Evolutionary conservation across 2,329 filamentous ascomycete genomes (phyloP), one percentile per base, ranked within the genome.

Genomic region (Fusarium ramigenum): DNA sequence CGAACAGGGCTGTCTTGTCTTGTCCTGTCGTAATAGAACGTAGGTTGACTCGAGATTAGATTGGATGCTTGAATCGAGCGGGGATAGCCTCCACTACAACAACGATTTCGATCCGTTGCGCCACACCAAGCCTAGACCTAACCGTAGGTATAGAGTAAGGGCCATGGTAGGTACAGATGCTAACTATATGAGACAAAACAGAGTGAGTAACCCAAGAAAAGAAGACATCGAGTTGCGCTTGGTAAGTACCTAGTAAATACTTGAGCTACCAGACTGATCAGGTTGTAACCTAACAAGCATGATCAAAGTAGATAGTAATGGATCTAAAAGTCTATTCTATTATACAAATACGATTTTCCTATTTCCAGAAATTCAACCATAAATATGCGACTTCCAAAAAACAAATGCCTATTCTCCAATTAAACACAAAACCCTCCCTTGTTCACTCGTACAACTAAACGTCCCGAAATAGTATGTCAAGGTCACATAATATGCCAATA

Each of bases 371-470:
- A 25, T 21, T 37, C n/a, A 53, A 21, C 32, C 32, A 19, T 28
- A 42, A 32, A 43, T 36, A 53, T 43, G 15, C 23, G 30, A 34
- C 46, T 66, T 57, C 46, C 49, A 40, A 57, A 23, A 28, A 56
- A 47, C 47, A 50, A 69, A 54, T 63, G 42, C 50, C 43, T 37
- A 37, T 73, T 54, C 43, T 19, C 42, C 63, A 7, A 32, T 54
- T 39, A 42, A 49, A 25, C 70, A 36, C 30, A 50, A 28, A 43
- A 18, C 18, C 34, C 14, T 39, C 37, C n/a, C 18, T 49, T 18
- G 9, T 65, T 39, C 25, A 71, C 21, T 67, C 54, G 43, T 52
- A 67, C 56, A 63, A 18, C 25, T 52, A 39, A 42, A 68, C 40
- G 54, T 25, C 49, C 37, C 21, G 52, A 69, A 40, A 69, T 60